Conservation (phyloP, 2,329 filamentous ascomycete genomes). For the Dryadomyces sulphureus region DNA sequence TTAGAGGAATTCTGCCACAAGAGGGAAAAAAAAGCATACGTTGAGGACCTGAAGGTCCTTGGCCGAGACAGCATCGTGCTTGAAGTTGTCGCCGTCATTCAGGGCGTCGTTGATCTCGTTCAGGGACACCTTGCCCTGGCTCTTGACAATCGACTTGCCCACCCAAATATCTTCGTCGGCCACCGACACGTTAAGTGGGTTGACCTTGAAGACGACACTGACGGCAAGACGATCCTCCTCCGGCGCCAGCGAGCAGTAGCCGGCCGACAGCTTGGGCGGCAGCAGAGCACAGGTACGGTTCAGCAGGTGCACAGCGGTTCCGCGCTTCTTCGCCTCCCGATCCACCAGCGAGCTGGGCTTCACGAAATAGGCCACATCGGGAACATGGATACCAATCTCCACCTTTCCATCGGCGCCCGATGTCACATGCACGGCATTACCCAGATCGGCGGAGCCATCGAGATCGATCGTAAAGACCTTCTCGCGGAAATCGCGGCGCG, state of each 20-base stretch:
- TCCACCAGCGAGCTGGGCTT: constrained; percentile 93
- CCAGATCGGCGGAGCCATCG: constrained; percentile 73
- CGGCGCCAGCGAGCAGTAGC: constrained; percentile 76
- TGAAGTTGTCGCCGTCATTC: constrained; percentile 43
- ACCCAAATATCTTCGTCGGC: constrained; percentile 84
- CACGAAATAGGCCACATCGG: constrained; percentile 92
- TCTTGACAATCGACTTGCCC: constrained; percentile 88
- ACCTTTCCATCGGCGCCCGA: constrained; percentile 68
- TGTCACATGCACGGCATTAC: constrained; percentile 89
- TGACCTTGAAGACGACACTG: constrained; percentile 85
- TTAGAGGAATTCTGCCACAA: too few species aligned
- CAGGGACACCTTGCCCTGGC: constrained; percentile 70
- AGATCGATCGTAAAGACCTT: constrained; percentile 87
- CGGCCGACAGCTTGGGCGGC: constrained; percentile 68
- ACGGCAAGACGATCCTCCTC: constrained; percentile 83
- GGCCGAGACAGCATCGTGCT: constrained; percentile 49
- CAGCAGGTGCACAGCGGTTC: constrained; percentile 87
- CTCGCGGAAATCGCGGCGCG: constrained; percentile 77
- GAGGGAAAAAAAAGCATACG: constrained; percentile 26
- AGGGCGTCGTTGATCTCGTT: constrained; percentile 76
- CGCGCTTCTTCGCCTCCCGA: constrained; percentile 93
- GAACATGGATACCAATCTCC: constrained; percentile 88
- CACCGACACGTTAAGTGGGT: constrained; percentile 62
- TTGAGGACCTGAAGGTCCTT: constrained; percentile 73
- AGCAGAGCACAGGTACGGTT: constrained; percentile 81